These are phyloP conservation scores for Stylosanthes scabra DNA, from an alignment of 331 rosid genomes.

Conservation along the genomic window DNA sequence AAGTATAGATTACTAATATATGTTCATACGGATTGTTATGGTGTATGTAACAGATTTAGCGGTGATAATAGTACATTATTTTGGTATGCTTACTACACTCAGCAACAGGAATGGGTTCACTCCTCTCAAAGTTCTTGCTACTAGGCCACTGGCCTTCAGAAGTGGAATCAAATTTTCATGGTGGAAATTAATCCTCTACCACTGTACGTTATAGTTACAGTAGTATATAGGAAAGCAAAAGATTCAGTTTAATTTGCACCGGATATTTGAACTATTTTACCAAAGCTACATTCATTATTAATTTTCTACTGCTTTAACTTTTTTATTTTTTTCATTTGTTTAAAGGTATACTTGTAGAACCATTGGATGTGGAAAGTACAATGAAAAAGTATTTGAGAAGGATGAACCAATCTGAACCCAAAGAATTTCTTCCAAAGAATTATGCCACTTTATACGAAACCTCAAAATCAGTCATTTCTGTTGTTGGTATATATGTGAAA, in stretches of 20 bases:
- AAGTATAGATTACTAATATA: too few relatives aligned
- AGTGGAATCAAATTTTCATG: slow-evolving; percentile 36
- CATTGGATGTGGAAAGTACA: slow-evolving; percentile 9
- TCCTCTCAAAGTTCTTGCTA: slow-evolving; percentile 39
- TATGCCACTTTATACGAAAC: not conserved
- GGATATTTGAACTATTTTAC: too few relatives aligned
- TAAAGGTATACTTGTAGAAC: slow-evolving; percentile 37
- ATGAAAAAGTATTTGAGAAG: slow-evolving; percentile 6
- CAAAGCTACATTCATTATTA: too few relatives aligned
- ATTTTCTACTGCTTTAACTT: too few relatives aligned
- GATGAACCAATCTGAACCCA: not conserved
- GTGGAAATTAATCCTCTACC: slow-evolving; percentile 36
- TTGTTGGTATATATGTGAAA: too few relatives aligned
- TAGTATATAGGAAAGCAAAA: too few relatives aligned
- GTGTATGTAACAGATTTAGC: slow-evolving; percentile 43
- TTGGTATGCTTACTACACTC: slow-evolving; percentile 9
- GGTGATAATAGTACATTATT: slow-evolving; percentile 24
- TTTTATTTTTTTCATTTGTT: not conserved
- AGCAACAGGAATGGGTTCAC: not conserved
- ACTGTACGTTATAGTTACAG: slow-evolving; percentile 22
- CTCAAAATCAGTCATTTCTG: too few relatives aligned
- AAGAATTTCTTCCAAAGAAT: not conserved
- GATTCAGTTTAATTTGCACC: too few relatives aligned
- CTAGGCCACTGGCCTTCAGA: slow-evolving; percentile 36
- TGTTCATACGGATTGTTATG: not conserved